phyloP scores from a whole-genome alignment of 805 yeast genomes.

The Kluyveromyces siamensis region DNA sequence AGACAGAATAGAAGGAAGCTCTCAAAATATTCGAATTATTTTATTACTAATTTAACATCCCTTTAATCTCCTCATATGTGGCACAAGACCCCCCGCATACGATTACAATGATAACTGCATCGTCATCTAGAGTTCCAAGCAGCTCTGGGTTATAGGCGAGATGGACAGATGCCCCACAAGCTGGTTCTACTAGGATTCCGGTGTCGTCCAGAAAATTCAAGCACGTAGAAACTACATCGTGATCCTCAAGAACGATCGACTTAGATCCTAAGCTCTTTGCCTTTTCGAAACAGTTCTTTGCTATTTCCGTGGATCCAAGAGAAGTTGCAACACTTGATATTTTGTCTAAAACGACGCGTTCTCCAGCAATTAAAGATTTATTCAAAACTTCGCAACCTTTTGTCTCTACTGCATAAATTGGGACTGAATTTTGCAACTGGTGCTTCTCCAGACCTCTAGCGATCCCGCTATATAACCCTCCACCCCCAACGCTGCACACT shows the following conservation, averaged over 20 bases:
- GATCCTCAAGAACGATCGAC: constrained; percentile 41
- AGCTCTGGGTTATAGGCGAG: constrained; percentile 33
- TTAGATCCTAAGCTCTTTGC: constrained; percentile 31
- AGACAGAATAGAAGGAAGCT: no score
- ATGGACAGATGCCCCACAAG: constrained; percentile 63
- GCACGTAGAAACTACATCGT: constrained; percentile 47
- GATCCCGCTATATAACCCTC: constrained; percentile 47
- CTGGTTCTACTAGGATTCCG: constrained; percentile 53
- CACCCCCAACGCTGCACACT: constrained; percentile 51
- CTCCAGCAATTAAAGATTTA: constrained; percentile 38
- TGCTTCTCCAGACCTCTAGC: constrained; percentile 35
- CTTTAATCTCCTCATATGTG: constrained; percentile 17
- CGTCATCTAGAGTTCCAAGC: constrained; percentile 23
- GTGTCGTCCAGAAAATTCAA: constrained; percentile 41
- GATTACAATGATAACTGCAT: constrained; percentile 41
- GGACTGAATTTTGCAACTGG: constrained; percentile 28
- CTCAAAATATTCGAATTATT: no score
- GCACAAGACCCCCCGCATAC: constrained; percentile 45
- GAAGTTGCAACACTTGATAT: constrained; percentile 53
- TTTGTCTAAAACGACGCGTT: constrained; percentile 36
- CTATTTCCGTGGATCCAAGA: constrained; percentile 52
- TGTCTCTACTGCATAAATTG: constrained; percentile 49
- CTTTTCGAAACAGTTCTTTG: constrained; percentile 41
- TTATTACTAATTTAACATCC: neutral
- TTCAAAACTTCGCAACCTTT: constrained; percentile 53